Base-by-base conservation (phyloP, 2,329 filamentous ascomycete species). In the Chrysosporium keratinophilum region DNA sequence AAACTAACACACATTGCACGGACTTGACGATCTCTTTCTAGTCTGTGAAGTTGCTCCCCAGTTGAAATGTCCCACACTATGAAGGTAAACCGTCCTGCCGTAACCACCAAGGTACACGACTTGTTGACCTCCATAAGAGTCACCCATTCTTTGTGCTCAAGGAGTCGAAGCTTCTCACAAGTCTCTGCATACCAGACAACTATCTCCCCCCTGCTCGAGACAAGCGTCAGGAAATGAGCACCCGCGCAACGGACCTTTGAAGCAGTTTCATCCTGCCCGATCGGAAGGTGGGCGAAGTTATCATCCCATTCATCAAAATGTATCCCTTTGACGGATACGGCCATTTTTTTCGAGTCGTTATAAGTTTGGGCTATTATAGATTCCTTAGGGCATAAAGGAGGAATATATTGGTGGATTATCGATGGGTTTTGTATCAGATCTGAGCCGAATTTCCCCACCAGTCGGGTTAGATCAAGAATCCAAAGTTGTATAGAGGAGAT, bases 341-440 rank as follows among this genome's bases (percentile, higher is more conserved):
- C 56, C 49, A 14, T 31, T 42, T 31, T 51, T 43, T 34, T 50
- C 41, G 45, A 52, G 42, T 60, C 52, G 1, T 62, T 60, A 54
- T 71, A 72, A 9, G 63, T 60, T 45, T 64, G 59, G 51, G 66
- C 64, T 2, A 72, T 66, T 2, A 62, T 57, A 6, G 71, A 71
- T 17, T 61, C 58, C 6, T 50, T 35, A 0, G 72, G 71, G 55
- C 71, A 74, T 40, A 75, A 67, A 1, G 69, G 67, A 1, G 70
- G 68, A 7, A 74, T 66, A 1, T 62, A 56, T 42, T 67, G 66
- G 55, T 71, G 68, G 34, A 74, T 72, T 0, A 65, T 54, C 5
- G 64, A 57, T 0, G 71, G 69, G 6, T 62, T 54, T 33, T 49
- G 37, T 0, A 52, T 33, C 10, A 72, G 50, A 39, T 58, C 56